Conservation (phyloP, 2,329 filamentous ascomycete species). For the Nothomitra cinnamomea region DNA sequence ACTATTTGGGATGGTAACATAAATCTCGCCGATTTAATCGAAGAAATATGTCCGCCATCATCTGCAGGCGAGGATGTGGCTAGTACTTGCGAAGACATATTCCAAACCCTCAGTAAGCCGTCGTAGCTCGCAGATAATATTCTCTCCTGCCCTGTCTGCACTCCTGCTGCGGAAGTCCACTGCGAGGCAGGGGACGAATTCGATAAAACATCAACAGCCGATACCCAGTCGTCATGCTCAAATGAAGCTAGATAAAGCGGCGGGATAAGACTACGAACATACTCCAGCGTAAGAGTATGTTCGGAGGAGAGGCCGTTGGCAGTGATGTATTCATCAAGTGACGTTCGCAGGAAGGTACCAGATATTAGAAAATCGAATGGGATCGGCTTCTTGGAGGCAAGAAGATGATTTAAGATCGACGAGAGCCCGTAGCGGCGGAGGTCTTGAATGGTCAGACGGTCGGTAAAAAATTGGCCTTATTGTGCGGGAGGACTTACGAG, state of each 20-base stretch:
- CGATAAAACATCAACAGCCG: slow-evolving; percentile 67
- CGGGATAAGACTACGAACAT: slow-evolving; percentile 79
- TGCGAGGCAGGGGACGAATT: slow-evolving; percentile 40
- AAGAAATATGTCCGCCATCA: slow-evolving; percentile 56
- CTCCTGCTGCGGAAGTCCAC: slow-evolving; percentile 31
- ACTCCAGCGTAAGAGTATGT: slow-evolving; percentile 74
- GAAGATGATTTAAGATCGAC: slow-evolving; percentile 43
- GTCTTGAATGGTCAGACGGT: slow-evolving; percentile 20
- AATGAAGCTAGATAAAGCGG: slow-evolving; percentile 82
- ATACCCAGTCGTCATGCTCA: slow-evolving; percentile 96
- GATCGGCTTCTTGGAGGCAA: slow-evolving; percentile 42
- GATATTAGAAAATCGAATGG: slow-evolving; percentile 94
- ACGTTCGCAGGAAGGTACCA: slow-evolving; percentile 76
- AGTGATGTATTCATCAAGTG: slow-evolving; percentile 78
- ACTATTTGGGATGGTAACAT: slow-evolving; percentile 61
- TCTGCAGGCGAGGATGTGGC: slow-evolving; percentile 52
- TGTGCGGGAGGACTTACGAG: slow-evolving; percentile 24
- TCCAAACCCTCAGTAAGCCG: slow-evolving; percentile 76
- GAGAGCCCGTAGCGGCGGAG: slow-evolving; percentile 42
- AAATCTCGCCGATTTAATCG: slow-evolving; percentile 72
- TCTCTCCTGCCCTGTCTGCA: slow-evolving; percentile 41
- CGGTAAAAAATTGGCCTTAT: not conserved
- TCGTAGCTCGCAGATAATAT: slow-evolving; percentile 92
- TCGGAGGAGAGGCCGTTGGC: slow-evolving; percentile 78
- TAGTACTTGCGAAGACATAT: slow-evolving; percentile 69